Conservation (phyloP, 2,329 filamentous ascomycete species). For the Trichoderma koningiopsis region DNA sequence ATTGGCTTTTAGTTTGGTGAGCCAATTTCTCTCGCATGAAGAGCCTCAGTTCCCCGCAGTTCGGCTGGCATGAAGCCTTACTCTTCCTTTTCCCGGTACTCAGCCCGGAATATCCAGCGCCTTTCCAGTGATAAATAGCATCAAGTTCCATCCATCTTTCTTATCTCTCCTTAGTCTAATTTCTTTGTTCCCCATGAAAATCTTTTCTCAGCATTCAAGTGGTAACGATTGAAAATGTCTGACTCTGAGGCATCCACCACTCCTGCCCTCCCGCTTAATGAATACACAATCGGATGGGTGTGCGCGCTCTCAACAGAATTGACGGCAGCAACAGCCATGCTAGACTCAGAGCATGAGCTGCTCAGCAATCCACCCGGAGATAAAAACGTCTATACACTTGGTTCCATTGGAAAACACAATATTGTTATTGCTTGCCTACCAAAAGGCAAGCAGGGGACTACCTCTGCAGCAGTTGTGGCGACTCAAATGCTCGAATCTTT, state of each 20-base stretch:
- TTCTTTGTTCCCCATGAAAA: no score
- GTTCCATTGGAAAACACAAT: conserved; percentile 35
- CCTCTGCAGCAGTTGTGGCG: conserved; percentile 36
- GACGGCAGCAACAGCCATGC: conserved; percentile 13
- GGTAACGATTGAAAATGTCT: background rate
- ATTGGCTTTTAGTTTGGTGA: no score
- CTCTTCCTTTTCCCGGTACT: no score
- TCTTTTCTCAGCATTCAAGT: no score
- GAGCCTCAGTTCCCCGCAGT: no score
- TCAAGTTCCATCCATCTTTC: no score
- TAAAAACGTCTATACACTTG: conserved; percentile 32
- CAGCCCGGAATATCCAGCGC: no score
- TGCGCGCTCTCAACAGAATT: background rate
- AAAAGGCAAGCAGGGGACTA: conserved; percentile 35
- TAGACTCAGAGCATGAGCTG: conserved; percentile 26
- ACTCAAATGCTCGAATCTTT: conserved; percentile 38
- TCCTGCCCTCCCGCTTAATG: background rate
- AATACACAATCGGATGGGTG: background rate
- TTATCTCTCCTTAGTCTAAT: no score
- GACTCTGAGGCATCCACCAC: background rate
- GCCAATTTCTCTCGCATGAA: no score
- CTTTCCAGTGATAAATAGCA: no score
- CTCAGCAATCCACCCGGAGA: conserved; percentile 18
- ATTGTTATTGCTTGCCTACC: conserved; percentile 38
- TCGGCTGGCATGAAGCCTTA: no score